phyloP scores from a whole-genome alignment of 2,329 filamentous ascomycete genomes.

The Pseudogymnoascus sp. region DNA sequence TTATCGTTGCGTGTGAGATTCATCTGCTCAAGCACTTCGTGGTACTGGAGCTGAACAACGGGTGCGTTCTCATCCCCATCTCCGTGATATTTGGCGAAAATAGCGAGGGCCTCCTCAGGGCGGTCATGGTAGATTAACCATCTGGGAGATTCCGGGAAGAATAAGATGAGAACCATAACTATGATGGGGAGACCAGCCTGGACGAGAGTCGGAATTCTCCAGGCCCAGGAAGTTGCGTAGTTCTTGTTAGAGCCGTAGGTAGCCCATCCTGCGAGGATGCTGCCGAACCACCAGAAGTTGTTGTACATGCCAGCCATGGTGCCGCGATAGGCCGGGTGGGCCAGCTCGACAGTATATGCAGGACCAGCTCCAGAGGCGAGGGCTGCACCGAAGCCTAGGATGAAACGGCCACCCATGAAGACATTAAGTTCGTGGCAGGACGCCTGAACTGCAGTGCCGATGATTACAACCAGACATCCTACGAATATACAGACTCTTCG shows the following conservation, averaged over 20 bases:
- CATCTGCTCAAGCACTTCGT: conserved; percentile 46
- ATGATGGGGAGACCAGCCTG: conserved; percentile 40
- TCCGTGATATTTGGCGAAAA: conserved; percentile 51
- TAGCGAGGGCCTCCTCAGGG: conserved; percentile 45
- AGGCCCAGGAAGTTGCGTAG: conserved; percentile 40
- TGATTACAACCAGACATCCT: conserved; percentile 43
- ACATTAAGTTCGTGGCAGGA: conserved; percentile 38
- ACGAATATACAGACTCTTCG: conserved; percentile 48
- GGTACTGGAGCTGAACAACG: conserved; percentile 49
- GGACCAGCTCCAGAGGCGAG: conserved; percentile 53
- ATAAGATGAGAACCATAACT: conserved; percentile 40
- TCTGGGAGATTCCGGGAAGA: conserved; percentile 47
- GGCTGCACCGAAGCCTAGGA: conserved; percentile 50
- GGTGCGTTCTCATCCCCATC: conserved; percentile 44
- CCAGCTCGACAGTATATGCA: conserved; percentile 55
- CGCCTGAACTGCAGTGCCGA: conserved; percentile 43
- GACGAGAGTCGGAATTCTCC: conserved; percentile 51
- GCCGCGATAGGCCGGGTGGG: conserved; percentile 55
- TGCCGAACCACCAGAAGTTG: conserved; percentile 41
- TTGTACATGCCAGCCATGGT: conserved; percentile 50
- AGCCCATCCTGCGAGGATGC: conserved; percentile 47
- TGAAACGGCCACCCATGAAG: conserved; percentile 49
- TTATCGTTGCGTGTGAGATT: conserved; percentile 44
- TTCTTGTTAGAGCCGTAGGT: conserved; percentile 36
- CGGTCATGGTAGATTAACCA: conserved; percentile 50